These are phyloP conservation scores for Aspergillus egyptiacus DNA, from an alignment of 495 filamentous ascomycete genomes.

Conservation along the genomic window DNA sequence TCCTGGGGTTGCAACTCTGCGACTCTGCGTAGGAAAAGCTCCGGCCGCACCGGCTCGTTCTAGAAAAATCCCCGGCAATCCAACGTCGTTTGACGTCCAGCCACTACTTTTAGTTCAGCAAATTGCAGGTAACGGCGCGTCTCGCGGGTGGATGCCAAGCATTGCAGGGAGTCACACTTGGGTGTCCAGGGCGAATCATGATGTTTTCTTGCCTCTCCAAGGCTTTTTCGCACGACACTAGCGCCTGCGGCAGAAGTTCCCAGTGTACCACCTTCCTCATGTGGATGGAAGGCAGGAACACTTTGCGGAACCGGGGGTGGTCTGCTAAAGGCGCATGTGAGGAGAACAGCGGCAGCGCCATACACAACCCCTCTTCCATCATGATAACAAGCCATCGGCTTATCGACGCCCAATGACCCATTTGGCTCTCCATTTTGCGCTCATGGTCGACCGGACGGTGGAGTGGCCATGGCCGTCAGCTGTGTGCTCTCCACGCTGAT, in stretches of 20 bases:
- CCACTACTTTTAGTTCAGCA: slow-evolving; percentile 2
- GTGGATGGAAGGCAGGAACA: slow-evolving; percentile 3
- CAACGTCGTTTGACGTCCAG: slow-evolving; percentile 2
- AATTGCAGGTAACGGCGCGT: slow-evolving; percentile 9
- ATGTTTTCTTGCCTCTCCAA: slow-evolving; percentile 6
- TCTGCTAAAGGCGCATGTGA: slow-evolving; percentile 8
- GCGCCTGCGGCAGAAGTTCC: slow-evolving; percentile 4
- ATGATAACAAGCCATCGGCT: slow-evolving; percentile 1
- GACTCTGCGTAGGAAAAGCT: slow-evolving; percentile 3
- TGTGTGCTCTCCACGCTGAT: slow-evolving; percentile 7
- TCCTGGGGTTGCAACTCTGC: slow-evolving; percentile 7
- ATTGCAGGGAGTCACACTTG: slow-evolving; percentile 13
- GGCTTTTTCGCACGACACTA: slow-evolving; percentile 11
- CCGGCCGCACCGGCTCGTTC: slow-evolving; percentile 7
- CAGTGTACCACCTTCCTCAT: slow-evolving; percentile 16
- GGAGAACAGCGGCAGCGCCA: slow-evolving; percentile 4
- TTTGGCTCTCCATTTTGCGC: background rate
- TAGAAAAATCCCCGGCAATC: slow-evolving; percentile 10
- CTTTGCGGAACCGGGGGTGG: background rate
- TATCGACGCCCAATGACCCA: slow-evolving; percentile 6
- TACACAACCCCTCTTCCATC: background rate
- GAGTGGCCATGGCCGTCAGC: background rate
- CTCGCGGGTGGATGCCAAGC: slow-evolving; percentile 18
- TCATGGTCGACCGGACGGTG: background rate
- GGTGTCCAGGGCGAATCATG: slow-evolving; percentile 5